Percentiles rank a stretch among this genome's conserved stretches.
phyloP scores from a whole-genome alignment of 2,329 filamentous ascomycete species.

The Fusarium hostae region DNA sequence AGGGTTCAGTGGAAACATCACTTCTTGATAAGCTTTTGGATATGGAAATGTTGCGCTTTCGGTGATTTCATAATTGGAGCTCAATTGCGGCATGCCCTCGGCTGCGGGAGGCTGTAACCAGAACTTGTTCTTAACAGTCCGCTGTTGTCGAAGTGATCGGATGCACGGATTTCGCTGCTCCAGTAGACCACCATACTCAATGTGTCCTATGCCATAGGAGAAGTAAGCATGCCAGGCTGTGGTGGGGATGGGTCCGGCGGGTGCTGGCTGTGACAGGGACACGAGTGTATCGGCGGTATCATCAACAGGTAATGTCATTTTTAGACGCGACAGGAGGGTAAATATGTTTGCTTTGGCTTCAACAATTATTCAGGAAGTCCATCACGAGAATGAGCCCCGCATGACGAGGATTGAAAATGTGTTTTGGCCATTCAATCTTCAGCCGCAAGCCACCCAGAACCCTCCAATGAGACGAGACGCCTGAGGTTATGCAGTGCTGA shows the following conservation, averaged over 20 bases:
- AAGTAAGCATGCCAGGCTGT: not conserved
- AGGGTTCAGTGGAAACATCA: not conserved
- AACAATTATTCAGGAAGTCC: no score
- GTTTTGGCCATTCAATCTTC: not conserved
- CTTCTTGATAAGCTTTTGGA: not conserved
- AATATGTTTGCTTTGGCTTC: not conserved
- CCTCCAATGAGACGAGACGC: not conserved
- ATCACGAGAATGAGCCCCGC: not conserved
- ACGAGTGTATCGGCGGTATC: not conserved
- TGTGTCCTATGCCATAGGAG: not conserved
- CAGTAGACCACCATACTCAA: not conserved
- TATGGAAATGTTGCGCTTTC: not conserved
- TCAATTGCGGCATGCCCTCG: not conserved
- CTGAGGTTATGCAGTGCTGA: not conserved
- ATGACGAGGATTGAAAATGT: not conserved
- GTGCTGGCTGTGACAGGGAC: not conserved
- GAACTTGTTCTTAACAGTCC: not conserved
- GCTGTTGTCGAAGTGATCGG: not conserved
- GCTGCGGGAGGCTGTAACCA: not conserved
- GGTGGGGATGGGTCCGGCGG: not conserved
- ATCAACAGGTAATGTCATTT: not conserved
- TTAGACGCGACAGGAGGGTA: fast-evolving
- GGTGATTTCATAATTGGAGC: not conserved
- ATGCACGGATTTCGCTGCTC: not conserved
- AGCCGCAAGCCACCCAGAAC: not conserved